A percentile compares a stretch with the other conserved stretches of the same genome.
These are phyloP conservation scores for sweet orange (Citrus sinensis) DNA, from an alignment of 345 rosid species.

Conservation along the genomic window DNA sequence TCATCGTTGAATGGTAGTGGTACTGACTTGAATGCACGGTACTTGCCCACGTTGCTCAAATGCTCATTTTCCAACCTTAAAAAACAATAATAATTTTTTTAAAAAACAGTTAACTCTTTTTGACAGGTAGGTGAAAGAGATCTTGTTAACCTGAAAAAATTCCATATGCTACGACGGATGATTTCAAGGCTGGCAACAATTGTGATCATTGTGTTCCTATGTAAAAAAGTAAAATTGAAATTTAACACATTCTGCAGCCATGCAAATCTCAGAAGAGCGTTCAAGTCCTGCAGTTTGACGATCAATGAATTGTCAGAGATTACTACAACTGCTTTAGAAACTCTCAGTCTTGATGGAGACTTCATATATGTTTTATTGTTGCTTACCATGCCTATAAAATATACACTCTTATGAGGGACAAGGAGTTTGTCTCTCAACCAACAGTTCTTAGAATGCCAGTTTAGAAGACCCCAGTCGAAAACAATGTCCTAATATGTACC, in stretches of 20 bases:
- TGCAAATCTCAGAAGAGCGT: conserved; percentile 55
- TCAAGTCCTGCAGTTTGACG: conserved; percentile 34
- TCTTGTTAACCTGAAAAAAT: conserved; percentile 53
- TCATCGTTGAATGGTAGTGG: conserved; percentile 68
- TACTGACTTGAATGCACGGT: conserved; percentile 69
- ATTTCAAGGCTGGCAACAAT: conserved; percentile 64
- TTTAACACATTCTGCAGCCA: conserved; percentile 66
- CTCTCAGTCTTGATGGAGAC: background rate
- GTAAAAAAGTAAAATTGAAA: conserved; percentile 29
- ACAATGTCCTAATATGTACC: conserved; percentile 75
- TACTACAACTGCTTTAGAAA: background rate
- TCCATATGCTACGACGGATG: conserved; percentile 73
- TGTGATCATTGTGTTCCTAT: conserved; percentile 35
- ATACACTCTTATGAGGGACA: conserved; percentile 39
- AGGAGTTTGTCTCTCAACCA: conserved; percentile 76
- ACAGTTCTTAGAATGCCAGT: conserved; percentile 39
- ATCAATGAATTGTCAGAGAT: background rate
- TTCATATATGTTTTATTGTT: background rate
- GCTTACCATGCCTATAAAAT: conserved; percentile 58
- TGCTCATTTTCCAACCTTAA: conserved; percentile 75
- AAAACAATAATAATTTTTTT: background rate
- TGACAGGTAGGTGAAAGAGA: background rate
- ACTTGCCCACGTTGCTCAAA: conserved; percentile 67
- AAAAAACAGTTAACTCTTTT: background rate
- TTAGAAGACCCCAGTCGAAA: conserved; percentile 70